Percentiles rank a stretch among this genome's conserved stretches.
These are phyloP conservation scores for Xylariaceae sp. DNA, from an alignment of 2,329 filamentous ascomycete species.

Conservation along the genomic window DNA sequence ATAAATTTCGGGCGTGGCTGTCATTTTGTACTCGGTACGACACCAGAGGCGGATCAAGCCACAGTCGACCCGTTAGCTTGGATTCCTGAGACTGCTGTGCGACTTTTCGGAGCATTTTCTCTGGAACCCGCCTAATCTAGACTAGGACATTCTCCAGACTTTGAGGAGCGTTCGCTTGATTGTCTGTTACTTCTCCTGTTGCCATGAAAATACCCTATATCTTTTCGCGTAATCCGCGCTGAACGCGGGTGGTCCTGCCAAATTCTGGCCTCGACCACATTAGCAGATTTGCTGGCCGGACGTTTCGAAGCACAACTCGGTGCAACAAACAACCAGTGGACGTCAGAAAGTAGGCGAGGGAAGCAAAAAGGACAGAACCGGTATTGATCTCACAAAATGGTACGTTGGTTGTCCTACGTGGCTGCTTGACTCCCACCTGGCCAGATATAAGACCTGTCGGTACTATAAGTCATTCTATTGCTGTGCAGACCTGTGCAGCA, in stretches of 20 bases:
- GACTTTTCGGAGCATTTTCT: slow-evolving; percentile 27
- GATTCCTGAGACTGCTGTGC: slow-evolving; percentile 24
- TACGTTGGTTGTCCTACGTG: slow-evolving; percentile 29
- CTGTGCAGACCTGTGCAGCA: slow-evolving; percentile 26
- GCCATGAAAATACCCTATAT: slow-evolving; percentile 10
- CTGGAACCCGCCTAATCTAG: slow-evolving; percentile 30
- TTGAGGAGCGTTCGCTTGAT: slow-evolving; percentile 6
- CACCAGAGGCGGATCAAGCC: slow-evolving; percentile 25
- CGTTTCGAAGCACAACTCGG: slow-evolving; percentile 18
- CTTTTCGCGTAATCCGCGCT: slow-evolving; percentile 18
- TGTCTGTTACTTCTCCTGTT: slow-evolving; percentile 12
- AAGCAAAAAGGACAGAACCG: slow-evolving; percentile 23
- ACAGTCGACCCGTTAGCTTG: slow-evolving; percentile 32
- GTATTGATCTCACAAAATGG: slow-evolving; percentile 24
- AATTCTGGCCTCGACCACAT: slow-evolving; percentile 23
- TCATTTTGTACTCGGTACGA: slow-evolving; percentile 23
- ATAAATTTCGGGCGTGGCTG: slow-evolving; percentile 22
- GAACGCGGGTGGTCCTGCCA: slow-evolving; percentile 24
- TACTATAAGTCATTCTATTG: slow-evolving; percentile 29
- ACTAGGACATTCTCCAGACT: slow-evolving; percentile 13
- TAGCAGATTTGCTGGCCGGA: slow-evolving; percentile 15
- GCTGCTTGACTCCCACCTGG: slow-evolving; percentile 35
- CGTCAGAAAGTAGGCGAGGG: slow-evolving; percentile 22
- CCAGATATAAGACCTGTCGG: slow-evolving; percentile 32
- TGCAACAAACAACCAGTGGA: slow-evolving; percentile 24